Evolutionary conservation across 176 grass and related monocot species (phyloP).

Genomic region (Zoysia pacifica): DNA sequence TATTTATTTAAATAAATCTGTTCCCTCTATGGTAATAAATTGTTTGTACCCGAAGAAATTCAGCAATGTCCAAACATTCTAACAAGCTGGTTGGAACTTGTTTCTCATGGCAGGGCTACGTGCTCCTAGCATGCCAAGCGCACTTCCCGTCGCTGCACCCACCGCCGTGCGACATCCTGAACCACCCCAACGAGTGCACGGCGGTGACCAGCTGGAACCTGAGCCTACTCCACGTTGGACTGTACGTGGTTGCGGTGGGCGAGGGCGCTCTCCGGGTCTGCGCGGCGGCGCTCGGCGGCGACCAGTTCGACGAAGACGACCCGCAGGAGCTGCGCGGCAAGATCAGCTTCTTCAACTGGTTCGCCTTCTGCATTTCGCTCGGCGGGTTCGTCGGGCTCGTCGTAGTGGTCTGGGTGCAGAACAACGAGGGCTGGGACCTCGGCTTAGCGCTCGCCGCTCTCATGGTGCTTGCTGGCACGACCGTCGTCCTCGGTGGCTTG

Average conservation of each 20-base stretch:
- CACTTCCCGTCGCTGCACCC: slow-evolving; percentile 50
- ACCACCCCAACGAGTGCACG: slow-evolving; percentile 19
- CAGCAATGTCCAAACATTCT: neutral
- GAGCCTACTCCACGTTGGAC: slow-evolving; percentile 46
- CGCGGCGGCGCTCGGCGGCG: slow-evolving; percentile 52
- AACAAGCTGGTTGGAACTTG: neutral
- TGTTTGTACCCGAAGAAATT: too few species aligned
- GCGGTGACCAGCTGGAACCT: slow-evolving; percentile 32
- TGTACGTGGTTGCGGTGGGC: slow-evolving; percentile 51
- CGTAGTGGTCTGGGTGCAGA: slow-evolving; percentile 62
- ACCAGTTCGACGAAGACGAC: slow-evolving; percentile 61
- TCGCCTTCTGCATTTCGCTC: slow-evolving; percentile 48
- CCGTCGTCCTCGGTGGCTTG: slow-evolving; percentile 41
- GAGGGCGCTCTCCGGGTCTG: slow-evolving; percentile 48
- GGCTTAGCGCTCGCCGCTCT: slow-evolving; percentile 34
- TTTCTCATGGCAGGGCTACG: slow-evolving; percentile 36
- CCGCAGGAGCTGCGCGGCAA: slow-evolving; percentile 26
- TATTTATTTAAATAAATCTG: neutral
- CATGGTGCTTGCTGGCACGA: slow-evolving; percentile 26
- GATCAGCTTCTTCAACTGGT: slow-evolving; percentile 78
- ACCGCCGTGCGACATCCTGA: slow-evolving; percentile 38
- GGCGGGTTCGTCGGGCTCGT: slow-evolving; percentile 49
- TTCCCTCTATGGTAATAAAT: too few species aligned
- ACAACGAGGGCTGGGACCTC: slow-evolving; percentile 57
- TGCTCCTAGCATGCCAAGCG: slow-evolving; percentile 54